A percentile compares a stretch with the other conserved stretches of the same genome.
Evolutionary conservation across 495 filamentous ascomycete genomes (phyloP).

Genomic region (Geopyxis carbonaria): DNA sequence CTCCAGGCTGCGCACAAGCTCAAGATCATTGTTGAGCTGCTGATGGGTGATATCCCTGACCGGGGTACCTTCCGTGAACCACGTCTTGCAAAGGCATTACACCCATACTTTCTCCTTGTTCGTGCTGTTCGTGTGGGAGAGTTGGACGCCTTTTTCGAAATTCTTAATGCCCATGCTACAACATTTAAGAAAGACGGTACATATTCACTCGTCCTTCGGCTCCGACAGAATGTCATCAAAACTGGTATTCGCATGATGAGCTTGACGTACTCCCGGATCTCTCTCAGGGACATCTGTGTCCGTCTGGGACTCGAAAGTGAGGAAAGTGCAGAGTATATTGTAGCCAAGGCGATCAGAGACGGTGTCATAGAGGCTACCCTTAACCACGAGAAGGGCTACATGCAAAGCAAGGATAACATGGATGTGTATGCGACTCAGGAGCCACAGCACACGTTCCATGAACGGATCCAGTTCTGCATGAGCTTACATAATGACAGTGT

Average conservation of each 20-base stretch:
- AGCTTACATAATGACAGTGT: conserved; percentile 91
- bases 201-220: conserved; percentile 82
- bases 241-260: conserved; percentile 99
- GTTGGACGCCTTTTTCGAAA: conserved; percentile 73
- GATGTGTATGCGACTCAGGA: conserved; percentile 94
- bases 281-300: conserved; percentile 93
- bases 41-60: conserved; percentile 98
- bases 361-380: conserved; percentile 93
- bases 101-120: conserved; percentile 82
- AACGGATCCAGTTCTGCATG: conserved; percentile 80
- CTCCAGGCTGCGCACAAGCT: conserved; percentile 90
- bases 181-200: conserved; percentile 86
- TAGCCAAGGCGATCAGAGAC: conserved; percentile 94
- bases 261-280: conserved; percentile 89
- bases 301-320: conserved; percentile 81
- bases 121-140: conserved; percentile 91
- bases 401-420: conserved; percentile 92
- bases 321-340: conserved; percentile 96
- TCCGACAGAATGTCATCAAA: conserved; percentile 97
- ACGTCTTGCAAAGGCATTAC: conserved; percentile 64
- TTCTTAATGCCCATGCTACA: conserved; percentile 58
- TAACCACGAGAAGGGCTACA: conserved; percentile 86
- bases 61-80: conserved; percentile 81
- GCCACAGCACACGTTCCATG: conserved; percentile 91
- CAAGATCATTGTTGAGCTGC: conserved; percentile 79